Base-by-base conservation (phyloP, 208 protist genomes). In the Crithidia thermophila region DNA sequence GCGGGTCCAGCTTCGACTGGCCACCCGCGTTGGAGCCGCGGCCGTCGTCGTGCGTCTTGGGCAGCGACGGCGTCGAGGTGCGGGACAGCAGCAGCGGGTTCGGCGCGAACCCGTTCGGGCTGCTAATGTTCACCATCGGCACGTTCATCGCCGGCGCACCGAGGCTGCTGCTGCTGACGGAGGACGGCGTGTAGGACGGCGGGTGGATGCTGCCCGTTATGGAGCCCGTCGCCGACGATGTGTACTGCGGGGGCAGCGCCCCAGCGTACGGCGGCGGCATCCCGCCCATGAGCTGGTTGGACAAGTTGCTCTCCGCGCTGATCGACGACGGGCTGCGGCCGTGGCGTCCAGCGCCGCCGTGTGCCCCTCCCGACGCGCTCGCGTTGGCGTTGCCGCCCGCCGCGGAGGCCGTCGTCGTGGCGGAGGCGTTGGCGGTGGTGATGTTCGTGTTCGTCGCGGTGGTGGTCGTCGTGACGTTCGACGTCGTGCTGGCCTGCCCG, bases 181-280 rank as follows among this genome's bases (percentile, higher is more conserved):
- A 56, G 7, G 68, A 75, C 9, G 68, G 27, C 33, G 50, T 18
- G 36, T 75, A 67, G 10, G 60, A 75, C 21, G 52, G 68, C 0
- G 53, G 51, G 2, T 43, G 60, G 42, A 56, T 45, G 18, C 20
- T 30, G 34, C 59, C 42, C 8, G 50, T 16, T 10, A 37, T n/a
- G 34, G 60, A 46, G 28, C 30, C 13, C 2, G 2, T n/a, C 21
- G 25, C 31, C 11, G 34, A 11, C 14, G 51, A 14, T 42, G 45
- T 58, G 52, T 75, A 75, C 39, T 67, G 68, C 16, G 68, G 68
- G 23, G 61, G 68, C 51, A 43, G 34, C 7, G 42, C 53, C 16
- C 51, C 51, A 9, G 52, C 61, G 30, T 75, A 75, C n/a, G 68
- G 68, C 3, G 68, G 68, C 14, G 68, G 68, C 60, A 75, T 56